These are phyloP conservation scores for Aspergillus pseudonomiae DNA, from an alignment of 2,329 filamentous ascomycete species.

Conservation along the genomic window DNA sequence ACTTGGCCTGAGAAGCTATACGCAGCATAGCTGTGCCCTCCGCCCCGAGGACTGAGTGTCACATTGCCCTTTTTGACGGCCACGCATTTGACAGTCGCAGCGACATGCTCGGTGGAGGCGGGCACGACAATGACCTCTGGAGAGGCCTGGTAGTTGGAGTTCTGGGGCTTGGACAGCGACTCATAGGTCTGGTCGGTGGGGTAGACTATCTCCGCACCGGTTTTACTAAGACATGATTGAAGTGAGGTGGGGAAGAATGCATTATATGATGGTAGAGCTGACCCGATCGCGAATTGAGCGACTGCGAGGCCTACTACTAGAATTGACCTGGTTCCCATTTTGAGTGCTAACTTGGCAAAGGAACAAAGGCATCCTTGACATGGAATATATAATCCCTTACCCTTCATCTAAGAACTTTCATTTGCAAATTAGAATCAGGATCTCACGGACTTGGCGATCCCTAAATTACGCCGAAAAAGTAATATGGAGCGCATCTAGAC, in stretches of 20 bases:
- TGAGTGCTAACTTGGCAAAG: no score
- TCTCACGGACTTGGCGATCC: no score
- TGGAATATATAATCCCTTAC: no score
- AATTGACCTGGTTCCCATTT: no score
- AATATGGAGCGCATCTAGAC: no score
- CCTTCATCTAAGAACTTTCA: no score
- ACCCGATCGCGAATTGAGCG: no score
- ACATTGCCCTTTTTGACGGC: constrained; percentile 8
- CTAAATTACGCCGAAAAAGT: no score
- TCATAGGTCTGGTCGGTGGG: constrained; percentile 4
- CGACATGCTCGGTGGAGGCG: constrained; percentile 7
- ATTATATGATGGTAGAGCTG: no score
- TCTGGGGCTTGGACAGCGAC: constrained; percentile 5
- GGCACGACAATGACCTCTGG: constrained; percentile 11
- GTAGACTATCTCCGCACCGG: constrained; percentile 2
- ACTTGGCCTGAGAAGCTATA: constrained; percentile 12
- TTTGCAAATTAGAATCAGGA: no score
- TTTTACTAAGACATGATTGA: constrained; percentile 2
- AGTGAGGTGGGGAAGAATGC: neutral
- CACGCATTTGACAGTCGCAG: constrained; percentile 9
- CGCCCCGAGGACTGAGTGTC: constrained; percentile 12
- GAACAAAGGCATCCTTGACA: no score
- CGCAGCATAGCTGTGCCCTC: constrained; percentile 15
- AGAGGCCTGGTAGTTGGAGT: constrained; percentile 11
- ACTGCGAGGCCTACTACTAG: no score